Conservation (phyloP, 2,329 filamentous ascomycete species). For the Pestalotiopsis sp. region DNA sequence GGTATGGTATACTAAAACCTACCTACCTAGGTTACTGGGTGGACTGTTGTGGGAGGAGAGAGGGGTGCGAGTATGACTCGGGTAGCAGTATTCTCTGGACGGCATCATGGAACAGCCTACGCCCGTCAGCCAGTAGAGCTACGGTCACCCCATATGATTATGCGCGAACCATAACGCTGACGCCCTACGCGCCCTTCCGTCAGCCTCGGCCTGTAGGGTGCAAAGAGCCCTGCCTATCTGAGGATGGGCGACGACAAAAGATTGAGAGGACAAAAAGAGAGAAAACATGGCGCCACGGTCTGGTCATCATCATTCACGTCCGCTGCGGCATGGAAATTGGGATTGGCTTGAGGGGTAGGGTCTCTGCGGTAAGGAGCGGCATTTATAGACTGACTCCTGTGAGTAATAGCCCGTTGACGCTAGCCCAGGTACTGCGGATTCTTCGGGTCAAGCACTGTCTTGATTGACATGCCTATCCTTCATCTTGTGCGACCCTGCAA, state of each 20-base stretch:
- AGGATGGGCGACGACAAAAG: too few species aligned
- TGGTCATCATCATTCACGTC: neutral
- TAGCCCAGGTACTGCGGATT: slow-evolving; percentile 2
- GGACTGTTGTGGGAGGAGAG: neutral
- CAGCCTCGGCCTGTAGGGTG: slow-evolving; percentile 22
- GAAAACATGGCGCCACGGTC: neutral
- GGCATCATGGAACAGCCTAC: neutral
- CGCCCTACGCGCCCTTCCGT: neutral
- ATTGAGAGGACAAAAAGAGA: neutral
- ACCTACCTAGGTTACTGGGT: neutral
- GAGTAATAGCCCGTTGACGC: slow-evolving; percentile 7
- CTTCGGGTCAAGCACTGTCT: neutral
- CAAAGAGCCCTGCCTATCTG: slow-evolving; percentile 9
- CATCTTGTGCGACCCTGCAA: neutral
- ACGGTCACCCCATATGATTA: too few species aligned
- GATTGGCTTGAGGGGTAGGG: slow-evolving; percentile 2
- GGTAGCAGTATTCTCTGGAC: neutral
- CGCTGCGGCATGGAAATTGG: neutral
- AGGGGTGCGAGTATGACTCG: slow-evolving; percentile 2
- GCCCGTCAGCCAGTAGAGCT: neutral
- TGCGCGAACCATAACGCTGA: too few species aligned
- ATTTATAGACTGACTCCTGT: slow-evolving; percentile 1
- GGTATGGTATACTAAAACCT: neutral
- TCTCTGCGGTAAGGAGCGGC: neutral
- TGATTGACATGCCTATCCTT: neutral